Base-by-base conservation (phyloP, 805 yeast species). In the Wickerhamiella sorbophila region DNA sequence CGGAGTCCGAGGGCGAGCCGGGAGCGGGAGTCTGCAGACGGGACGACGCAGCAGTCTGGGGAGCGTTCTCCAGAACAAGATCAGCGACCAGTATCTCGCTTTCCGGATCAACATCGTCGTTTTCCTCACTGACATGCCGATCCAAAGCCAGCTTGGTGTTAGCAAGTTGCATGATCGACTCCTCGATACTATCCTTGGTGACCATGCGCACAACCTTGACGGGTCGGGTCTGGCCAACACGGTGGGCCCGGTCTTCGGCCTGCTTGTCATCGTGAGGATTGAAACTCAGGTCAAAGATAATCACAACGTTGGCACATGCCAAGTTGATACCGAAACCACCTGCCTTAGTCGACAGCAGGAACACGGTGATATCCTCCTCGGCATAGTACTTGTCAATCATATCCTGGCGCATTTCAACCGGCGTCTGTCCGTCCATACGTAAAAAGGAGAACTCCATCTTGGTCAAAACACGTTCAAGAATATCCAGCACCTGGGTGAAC, bases 301-400 rank as follows among this genome's bases (percentile, higher is more conserved):
- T 70, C 2, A 91, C 98, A 46, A 79, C 75, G 57, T 85, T 88
- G 5, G 99, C 97, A 56, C 94, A 91, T 1, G 94, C 91, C 53
- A 91, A 70, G 56, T 91, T 91, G 62, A 91, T 91, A 44, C 99
- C 99, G 62, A 91, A 91, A 1, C 99, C 99, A 57, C 99, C 99
- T 1, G 98, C 97, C 57, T 84, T 85, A 3, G 99, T 91, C 9
- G 95, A 84, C 35, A 91, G 65, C 39, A 91, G 66, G 54, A 91
- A 88, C 3, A 91, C 79, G 0, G 94, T 88, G 48, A 91, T 83
- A 4, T 75, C 67, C 0, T 72, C 71, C 47, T 86, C 94, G 27
- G 82, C 86, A 54, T 85, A 79, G 56, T 82, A 91, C 51, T 74
- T 75, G 63, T 91, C 98, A 51, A 91, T 88, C 50, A 88, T 64